Evolutionary conservation across 192 early-diverging fungal species (phyloP), one percentile per base, ranked within the genome.

Genomic region (Gamsiella multidivaricata): DNA sequence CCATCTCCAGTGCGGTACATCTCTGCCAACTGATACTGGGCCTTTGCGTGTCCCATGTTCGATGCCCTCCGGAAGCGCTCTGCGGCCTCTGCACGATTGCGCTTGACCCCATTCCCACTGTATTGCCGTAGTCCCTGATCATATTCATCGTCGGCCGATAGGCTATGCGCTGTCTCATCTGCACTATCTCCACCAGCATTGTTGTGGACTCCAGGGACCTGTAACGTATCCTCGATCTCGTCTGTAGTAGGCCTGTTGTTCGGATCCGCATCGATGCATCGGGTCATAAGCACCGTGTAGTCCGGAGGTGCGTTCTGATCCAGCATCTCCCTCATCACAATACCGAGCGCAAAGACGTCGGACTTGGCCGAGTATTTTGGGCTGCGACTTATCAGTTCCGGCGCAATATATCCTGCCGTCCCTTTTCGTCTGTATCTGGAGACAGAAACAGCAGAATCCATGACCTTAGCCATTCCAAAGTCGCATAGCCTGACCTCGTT

Each of bases 91-190:
- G 70, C 62, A 26, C 23, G 25, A 36, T 80, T 80, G 17, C 60
- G 33, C 8, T 80, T 68, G 12, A 78, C 65, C 1, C 79, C 82
- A 41, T 81, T 51, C 15, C 82, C 82, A 10, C 68, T 41, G n/a
- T 79, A 50, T 26, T 49, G 79, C 0, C 59, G 25, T 1, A 66
- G 32, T 11, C 68, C 82, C 0, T 71, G 52, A 31, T 84, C 79
- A 39, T 81, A 84, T n/a, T 84, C 72, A 11, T 79, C 79, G 36
- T 81, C 68, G 26, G 82, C 54, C 23, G 15, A 23, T n/a, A 9
- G 9, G 18, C 15, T 23, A 9, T 22, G 23, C 23, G 14, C 23
- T 22, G 9, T 23, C n/a, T 22, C 23, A 22, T 23, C 6, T 23
- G 15, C 12, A 15, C 41, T 18, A 7, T 50, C 23, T 9, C 23